These are phyloP conservation scores for Aureobasidium vineae DNA, from an alignment of 2,329 filamentous ascomycete species.

Conservation along the genomic window DNA sequence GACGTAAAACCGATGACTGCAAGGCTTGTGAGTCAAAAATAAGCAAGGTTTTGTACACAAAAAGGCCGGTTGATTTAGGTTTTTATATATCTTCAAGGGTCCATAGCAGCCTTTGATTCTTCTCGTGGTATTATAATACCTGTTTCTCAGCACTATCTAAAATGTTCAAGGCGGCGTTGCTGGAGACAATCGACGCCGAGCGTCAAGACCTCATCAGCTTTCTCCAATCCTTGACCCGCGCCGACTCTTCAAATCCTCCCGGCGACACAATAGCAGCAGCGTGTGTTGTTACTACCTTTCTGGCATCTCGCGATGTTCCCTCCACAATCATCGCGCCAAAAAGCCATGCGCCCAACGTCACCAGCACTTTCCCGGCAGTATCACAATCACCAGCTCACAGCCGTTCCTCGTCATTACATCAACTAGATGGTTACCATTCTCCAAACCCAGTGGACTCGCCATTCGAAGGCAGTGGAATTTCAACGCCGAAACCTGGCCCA, in stretches of 20 bases:
- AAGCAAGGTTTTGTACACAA: slow-evolving; percentile 20
- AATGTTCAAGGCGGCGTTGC: slow-evolving; percentile 32
- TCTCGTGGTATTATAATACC: not conserved
- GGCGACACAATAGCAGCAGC: slow-evolving; percentile 42
- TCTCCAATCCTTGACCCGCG: slow-evolving; percentile 39
- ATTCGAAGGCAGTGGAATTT: not conserved
- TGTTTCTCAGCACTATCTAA: not conserved
- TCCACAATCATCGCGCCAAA: slow-evolving; percentile 37
- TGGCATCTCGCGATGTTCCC: slow-evolving; percentile 33
- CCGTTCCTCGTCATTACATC: not conserved
- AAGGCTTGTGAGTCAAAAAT: slow-evolving; percentile 19
- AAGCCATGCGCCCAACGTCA: slow-evolving; percentile 39
- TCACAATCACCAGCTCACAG: slow-evolving; percentile 15
- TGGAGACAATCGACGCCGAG: slow-evolving; percentile 35
- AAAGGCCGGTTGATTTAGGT: not conserved
- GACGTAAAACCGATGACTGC: slow-evolving; percentile 10
- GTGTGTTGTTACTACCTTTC: slow-evolving; percentile 37
- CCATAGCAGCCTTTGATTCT: not conserved
- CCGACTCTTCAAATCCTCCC: slow-evolving; percentile 43
- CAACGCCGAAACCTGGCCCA: slow-evolving; percentile 31
- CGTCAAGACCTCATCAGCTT: slow-evolving; percentile 35
- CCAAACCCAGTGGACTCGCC: not conserved
- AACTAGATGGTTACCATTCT: slow-evolving; percentile 17
- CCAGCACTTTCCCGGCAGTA: slow-evolving; percentile 36
- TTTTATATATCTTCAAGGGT: not conserved